Evolutionary conservation across 176 grass and related monocot species (phyloP), one percentile per base, ranked within the genome.

Genomic region (Triticum urartu): DNA sequence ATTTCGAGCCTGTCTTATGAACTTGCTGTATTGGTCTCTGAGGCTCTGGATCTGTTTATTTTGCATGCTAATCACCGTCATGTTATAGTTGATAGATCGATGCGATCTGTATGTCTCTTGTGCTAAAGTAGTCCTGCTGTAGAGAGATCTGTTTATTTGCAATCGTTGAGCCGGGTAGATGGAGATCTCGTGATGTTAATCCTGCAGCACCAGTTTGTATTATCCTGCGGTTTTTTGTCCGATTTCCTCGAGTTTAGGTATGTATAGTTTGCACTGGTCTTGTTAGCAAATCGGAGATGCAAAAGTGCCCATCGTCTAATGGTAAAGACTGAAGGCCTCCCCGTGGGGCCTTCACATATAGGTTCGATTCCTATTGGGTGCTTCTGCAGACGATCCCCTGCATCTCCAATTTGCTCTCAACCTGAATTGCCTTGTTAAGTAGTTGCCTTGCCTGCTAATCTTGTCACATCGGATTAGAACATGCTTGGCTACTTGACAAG

Each of bases 291-390:
- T 34, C 71, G 59, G 79, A 87, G 84, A 83, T 87, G 88, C 91
- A 30, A 50, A 45, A 50, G 72, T 75, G 42, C 72, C 81, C 70
- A 91, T 90, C 82, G 79, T 89, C 87, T 87, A 88, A 91, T 83
- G 89, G 84, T 25, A 78, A 89, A 85, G 87, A 92, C 65, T 72
- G 87, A 81, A 79, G 80, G 81, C 72, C 42, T 18, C 48, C 47
- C 35, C 5, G 2, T 6, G 33, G 13, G 11, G 64, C 48, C 85
- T 82, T 91, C 79, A 34, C 63, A 60, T 90, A 88, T 87, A 94
- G 89, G 86, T 94, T 94, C 74, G 78, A 89, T 79, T 91, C 89
- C 89, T 94, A 91, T 94, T 91, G 89, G 89, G 88, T 71, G 81
- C 77, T 66, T 39, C 64, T 68, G 3, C 40, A 5, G 42, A 75